Evolutionary conservation across 2,329 filamentous ascomycete species (phyloP).

Genomic region (Scedosporium boydii): DNA sequence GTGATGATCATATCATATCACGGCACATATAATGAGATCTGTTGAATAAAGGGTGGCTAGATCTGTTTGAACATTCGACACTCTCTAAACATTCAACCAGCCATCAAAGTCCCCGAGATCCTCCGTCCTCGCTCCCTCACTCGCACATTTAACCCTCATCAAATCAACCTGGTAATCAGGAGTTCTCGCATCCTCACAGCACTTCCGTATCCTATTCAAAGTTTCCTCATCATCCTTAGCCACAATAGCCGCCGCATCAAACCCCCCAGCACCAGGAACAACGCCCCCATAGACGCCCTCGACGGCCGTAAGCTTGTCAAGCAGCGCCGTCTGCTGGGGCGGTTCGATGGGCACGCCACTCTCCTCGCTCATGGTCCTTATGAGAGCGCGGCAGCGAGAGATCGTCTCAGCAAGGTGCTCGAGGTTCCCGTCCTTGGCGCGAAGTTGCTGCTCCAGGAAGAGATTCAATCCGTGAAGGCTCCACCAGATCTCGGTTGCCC

Average conservation of each 20-base stretch:
- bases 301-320: slow-evolving; percentile 65
- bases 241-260: slow-evolving; percentile 77
- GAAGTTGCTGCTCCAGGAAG: slow-evolving; percentile 6
- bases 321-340: slow-evolving; percentile 67
- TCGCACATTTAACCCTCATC: slow-evolving; percentile 61
- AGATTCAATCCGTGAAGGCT: slow-evolving; percentile 47
- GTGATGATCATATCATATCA: no score
- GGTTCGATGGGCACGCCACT: slow-evolving; percentile 87
- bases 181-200: slow-evolving; percentile 50
- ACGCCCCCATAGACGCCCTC: slow-evolving; percentile 83
- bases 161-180: slow-evolving; percentile 54
- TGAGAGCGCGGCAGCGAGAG: slow-evolving; percentile 44
- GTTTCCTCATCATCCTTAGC: slow-evolving; percentile 64
- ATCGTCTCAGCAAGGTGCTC: slow-evolving; percentile 39
- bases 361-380: slow-evolving; percentile 65
- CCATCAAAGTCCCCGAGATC: slow-evolving; percentile 30
- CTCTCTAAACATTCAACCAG: slow-evolving; percentile 22
- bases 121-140: slow-evolving; percentile 52
- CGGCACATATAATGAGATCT: background rate
- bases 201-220: slow-evolving; percentile 52
- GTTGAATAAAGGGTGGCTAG: background rate
- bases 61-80: background rate
- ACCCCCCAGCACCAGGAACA: slow-evolving; percentile 88
- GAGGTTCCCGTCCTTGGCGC: slow-evolving; percentile 57
- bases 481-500: slow-evolving; percentile 59